A percentile compares a stretch with the other conserved stretches of the same genome.
Evolutionary conservation across 495 filamentous ascomycete genomes (phyloP).

Genomic region (Lichina pygmaea): DNA sequence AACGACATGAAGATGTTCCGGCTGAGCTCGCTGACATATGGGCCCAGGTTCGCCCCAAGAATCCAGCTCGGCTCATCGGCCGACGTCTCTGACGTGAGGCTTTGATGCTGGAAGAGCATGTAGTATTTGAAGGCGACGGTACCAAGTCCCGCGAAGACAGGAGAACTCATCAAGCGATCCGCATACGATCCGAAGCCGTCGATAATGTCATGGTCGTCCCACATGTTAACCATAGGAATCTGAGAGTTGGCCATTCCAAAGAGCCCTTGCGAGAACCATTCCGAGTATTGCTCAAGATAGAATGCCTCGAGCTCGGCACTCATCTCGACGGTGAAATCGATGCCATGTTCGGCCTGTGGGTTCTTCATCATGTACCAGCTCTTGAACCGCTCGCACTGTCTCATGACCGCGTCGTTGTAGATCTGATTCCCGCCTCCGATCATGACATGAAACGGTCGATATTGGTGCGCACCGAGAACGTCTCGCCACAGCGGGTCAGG

Average conservation of each 20-base stretch:
- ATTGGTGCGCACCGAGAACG: slow-evolving; percentile 78
- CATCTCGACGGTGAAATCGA: slow-evolving; percentile 46
- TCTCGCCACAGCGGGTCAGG: slow-evolving; percentile 95
- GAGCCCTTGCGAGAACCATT: slow-evolving; percentile 87
- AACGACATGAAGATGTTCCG: slow-evolving; percentile 68
- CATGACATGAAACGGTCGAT: slow-evolving; percentile 91
- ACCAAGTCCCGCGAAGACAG: slow-evolving; percentile 71
- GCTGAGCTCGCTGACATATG: slow-evolving; percentile 70
- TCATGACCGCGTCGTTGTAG: slow-evolving; percentile 68
- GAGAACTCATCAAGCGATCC: slow-evolving; percentile 71
- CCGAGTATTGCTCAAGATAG: slow-evolving; percentile 62
- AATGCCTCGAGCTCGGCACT: slow-evolving; percentile 65
- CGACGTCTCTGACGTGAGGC: slow-evolving; percentile 47
- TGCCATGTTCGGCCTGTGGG: slow-evolving; percentile 45
- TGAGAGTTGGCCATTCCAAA: slow-evolving; percentile 81
- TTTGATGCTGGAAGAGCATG: slow-evolving; percentile 94
- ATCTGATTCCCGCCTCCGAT: slow-evolving; percentile 92
- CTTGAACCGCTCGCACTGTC: slow-evolving; percentile 43
- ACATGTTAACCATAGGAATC: slow-evolving; percentile 96
- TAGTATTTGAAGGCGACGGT: slow-evolving; percentile 94
- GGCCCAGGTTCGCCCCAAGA: slow-evolving; percentile 50
- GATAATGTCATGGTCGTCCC: slow-evolving; percentile 95
- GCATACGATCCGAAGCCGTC: slow-evolving; percentile 91
- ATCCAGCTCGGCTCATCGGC: slow-evolving; percentile 64
- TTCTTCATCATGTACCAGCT: slow-evolving; percentile 70